phyloP scores from a whole-genome alignment of 2,329 filamentous ascomycete genomes.

The Exophiala sp. region DNA sequence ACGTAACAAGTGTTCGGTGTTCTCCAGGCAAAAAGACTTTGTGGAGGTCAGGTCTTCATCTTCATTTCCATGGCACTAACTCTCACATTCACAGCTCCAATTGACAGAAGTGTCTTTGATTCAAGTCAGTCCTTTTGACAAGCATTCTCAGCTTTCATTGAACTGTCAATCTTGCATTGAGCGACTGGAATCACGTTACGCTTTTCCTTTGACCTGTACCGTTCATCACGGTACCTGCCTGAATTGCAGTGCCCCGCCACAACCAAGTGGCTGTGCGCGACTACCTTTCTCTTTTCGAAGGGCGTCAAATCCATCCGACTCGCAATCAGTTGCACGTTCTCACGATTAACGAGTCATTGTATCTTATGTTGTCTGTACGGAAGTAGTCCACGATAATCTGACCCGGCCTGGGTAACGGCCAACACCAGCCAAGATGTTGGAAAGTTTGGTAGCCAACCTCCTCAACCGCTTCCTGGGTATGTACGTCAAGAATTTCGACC shows the following conservation, averaged over 20 bases:
- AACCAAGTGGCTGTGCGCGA: too few species aligned
- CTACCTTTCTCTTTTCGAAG: too few species aligned
- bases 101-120: not conserved
- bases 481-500: slow-evolving; percentile 99
- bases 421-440: slow-evolving; percentile 71
- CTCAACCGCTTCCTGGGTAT: slow-evolving; percentile 99
- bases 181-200: too few species aligned
- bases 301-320: too few species aligned
- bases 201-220: not conserved
- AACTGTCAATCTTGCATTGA: not conserved
- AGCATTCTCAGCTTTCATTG: not conserved
- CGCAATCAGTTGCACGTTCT: not conserved
- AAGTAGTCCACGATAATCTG: not conserved
- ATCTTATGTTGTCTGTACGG: slow-evolving; percentile 9
- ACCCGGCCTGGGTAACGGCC: slow-evolving; percentile 72
- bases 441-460: slow-evolving; percentile 92
- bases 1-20: not conserved
- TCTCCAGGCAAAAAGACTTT: not conserved
- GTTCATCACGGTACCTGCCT: too few species aligned
- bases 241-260: too few species aligned
- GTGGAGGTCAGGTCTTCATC: not conserved
- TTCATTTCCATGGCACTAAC: not conserved
- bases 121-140: not conserved
- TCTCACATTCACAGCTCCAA: not conserved
- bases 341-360: not conserved